Conservation (phyloP, 2,329 filamentous ascomycete genomes). For the Fusarium pininemorale region DNA sequence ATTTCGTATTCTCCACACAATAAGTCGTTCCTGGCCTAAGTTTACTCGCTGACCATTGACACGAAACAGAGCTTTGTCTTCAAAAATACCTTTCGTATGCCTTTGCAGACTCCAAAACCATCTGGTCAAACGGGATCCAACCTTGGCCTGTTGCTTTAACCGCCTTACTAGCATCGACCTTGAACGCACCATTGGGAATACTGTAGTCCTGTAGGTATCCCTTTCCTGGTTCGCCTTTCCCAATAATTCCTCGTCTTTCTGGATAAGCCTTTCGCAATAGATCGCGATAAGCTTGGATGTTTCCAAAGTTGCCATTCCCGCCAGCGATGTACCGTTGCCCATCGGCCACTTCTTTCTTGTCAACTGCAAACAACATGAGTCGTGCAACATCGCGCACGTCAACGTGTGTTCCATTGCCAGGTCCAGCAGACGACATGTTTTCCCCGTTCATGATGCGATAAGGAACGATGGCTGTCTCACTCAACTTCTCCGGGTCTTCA, state of each 20-base stretch:
- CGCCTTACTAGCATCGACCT: conserved; percentile 3
- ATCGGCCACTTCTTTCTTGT: not conserved
- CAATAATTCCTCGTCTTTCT: not conserved
- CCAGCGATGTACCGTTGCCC: conserved; percentile 14
- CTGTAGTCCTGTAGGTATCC: conserved; percentile 5
- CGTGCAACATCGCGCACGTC: conserved; percentile 18
- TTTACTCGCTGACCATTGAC: not conserved
- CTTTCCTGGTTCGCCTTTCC: not conserved
- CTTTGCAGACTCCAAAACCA: conserved; percentile 7
- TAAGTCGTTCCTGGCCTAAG: not conserved
- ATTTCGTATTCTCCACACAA: not conserved
- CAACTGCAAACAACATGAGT: conserved; percentile 3
- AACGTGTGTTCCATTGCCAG: conserved; percentile 16
- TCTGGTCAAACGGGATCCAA: conserved; percentile 8
- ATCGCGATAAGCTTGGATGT: conserved; percentile 17
- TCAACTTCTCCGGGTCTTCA: conserved; percentile 10
- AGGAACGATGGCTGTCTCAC: conserved; percentile 11
- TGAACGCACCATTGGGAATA: not conserved
- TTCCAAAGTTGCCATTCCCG: not conserved
- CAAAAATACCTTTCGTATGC: conserved; percentile 7
- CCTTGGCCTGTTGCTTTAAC: not conserved
- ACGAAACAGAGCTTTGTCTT: not conserved
- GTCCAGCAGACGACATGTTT: not conserved
- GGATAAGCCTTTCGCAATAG: conserved; percentile 4
- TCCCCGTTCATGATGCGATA: conserved; percentile 18